A percentile compares a stretch with the other conserved stretches of the same genome.
Evolutionary conservation across 2,329 filamentous ascomycete species (phyloP).

Genomic region (Cladophialophora exuberans): DNA sequence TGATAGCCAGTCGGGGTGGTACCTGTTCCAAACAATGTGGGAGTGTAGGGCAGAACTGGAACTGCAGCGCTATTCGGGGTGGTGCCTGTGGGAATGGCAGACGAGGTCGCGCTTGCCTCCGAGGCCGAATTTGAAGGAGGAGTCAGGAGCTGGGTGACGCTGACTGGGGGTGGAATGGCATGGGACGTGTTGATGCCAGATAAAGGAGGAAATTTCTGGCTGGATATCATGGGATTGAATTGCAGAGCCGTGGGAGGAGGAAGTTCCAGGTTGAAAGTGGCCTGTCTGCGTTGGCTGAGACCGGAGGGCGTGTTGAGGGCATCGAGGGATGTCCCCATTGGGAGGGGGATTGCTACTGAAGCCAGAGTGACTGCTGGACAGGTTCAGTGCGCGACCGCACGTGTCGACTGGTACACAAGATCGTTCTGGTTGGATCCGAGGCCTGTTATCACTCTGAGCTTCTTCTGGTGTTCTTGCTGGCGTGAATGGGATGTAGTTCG

Average conservation of each 20-base stretch:
- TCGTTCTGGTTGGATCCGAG: too few relatives aligned
- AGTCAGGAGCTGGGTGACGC: slow-evolving; percentile 65
- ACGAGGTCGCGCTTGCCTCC: slow-evolving; percentile 54
- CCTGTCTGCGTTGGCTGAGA: slow-evolving; percentile 71
- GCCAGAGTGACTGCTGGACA: slow-evolving; percentile 58
- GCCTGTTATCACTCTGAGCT: too few relatives aligned
- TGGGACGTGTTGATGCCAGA: slow-evolving; percentile 36
- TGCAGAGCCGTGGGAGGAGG: slow-evolving; percentile 62
- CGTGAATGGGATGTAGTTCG: too few relatives aligned
- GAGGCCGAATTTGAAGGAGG: slow-evolving; percentile 62
- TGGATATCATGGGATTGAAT: slow-evolving; percentile 45
- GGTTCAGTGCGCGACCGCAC: slow-evolving; percentile 34
- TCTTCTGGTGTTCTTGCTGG: too few relatives aligned
- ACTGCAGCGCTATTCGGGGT: slow-evolving; percentile 63
- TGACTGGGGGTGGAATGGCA: slow-evolving; percentile 54
- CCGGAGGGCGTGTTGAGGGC: slow-evolving; percentile 65
- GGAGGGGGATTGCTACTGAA: slow-evolving; percentile 62
- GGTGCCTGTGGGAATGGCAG: slow-evolving; percentile 47
- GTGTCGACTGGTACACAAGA: not conserved
- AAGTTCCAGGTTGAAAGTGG: slow-evolving; percentile 69
- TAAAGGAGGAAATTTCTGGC: slow-evolving; percentile 54
- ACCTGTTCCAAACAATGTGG: slow-evolving; percentile 64
- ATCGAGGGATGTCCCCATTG: slow-evolving; percentile 66
- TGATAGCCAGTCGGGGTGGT: slow-evolving; percentile 60
- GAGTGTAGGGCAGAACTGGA: slow-evolving; percentile 61